phyloP scores from a whole-genome alignment of 1,139 yeast genomes.

The Nakaseomyces delphensis region DNA sequence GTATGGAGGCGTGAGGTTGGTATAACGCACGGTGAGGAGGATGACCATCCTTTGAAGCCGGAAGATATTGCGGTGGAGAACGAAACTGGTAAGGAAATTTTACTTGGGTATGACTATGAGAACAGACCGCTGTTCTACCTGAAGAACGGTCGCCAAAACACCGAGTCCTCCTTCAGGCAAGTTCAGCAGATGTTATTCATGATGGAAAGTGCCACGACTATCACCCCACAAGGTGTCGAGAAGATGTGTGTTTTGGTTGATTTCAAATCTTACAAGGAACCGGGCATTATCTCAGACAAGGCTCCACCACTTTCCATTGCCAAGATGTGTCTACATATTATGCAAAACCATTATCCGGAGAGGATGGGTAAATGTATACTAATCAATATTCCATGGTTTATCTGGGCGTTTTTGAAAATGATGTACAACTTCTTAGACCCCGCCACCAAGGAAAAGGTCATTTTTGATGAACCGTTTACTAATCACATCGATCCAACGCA shows the following conservation, averaged over 20 bases:
- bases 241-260: constrained; percentile 81
- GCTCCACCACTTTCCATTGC: constrained; percentile 39
- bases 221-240: constrained; percentile 94
- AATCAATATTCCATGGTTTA: constrained; percentile 83
- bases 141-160: constrained; percentile 88
- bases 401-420: constrained; percentile 75
- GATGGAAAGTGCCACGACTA: constrained; percentile 79
- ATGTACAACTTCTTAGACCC: constrained; percentile 92
- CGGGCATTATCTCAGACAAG: constrained; percentile 31
- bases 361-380: constrained; percentile 78
- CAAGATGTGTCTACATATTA: constrained; percentile 72
- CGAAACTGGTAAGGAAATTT: constrained; percentile 78
- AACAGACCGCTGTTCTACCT: constrained; percentile 80
- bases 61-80: constrained; percentile 63
- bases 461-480: constrained; percentile 77
- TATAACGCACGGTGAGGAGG: constrained; percentile 44
- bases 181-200: constrained; percentile 86
- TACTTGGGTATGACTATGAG: constrained; percentile 79
- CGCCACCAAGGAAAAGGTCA: constrained; percentile 76
- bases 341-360: constrained; percentile 91
- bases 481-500: constrained; percentile 71
- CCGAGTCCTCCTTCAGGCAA: constrained; percentile 74
- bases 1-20: constrained; percentile 92
- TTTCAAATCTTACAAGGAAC: constrained; percentile 59
- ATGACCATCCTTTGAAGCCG: constrained; percentile 42